Conservation (phyloP, 192 early-diverging fungal species). For the Chytriomyces confervae region DNA sequence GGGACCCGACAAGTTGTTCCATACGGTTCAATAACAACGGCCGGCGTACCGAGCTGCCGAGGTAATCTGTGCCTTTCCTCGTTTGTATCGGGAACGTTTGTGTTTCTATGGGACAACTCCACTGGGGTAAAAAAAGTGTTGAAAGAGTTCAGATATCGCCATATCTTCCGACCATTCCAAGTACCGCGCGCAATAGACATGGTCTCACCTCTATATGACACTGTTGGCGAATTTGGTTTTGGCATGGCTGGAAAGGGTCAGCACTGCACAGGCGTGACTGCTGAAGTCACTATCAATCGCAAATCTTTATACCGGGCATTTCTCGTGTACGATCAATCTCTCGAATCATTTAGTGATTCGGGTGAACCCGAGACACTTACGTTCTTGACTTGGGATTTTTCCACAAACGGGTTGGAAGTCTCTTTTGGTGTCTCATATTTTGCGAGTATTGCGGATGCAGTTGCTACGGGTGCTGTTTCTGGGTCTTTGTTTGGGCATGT, state of each 20-base stretch:
- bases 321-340: slow-evolving; percentile 31
- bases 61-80: slow-evolving; percentile 33
- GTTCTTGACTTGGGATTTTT: slow-evolving; percentile 48
- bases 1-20: slow-evolving; percentile 32
- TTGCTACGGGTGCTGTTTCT: slow-evolving; percentile 4
- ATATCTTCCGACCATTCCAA: slow-evolving; percentile 30
- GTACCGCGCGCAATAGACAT: slow-evolving; percentile 15
- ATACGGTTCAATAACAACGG: slow-evolving; percentile 8
- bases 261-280: slow-evolving; percentile 33
- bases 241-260: neutral
- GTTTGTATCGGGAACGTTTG: slow-evolving; percentile 32
- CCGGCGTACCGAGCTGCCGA: neutral
- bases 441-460: neutral
- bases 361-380: slow-evolving; percentile 7
- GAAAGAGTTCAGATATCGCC: slow-evolving; percentile 29
- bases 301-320: slow-evolving; percentile 40
- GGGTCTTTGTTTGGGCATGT: slow-evolving; percentile 8
- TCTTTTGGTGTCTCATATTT: slow-evolving; percentile 38
- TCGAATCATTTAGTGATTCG: slow-evolving; percentile 1
- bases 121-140: slow-evolving; percentile 29
- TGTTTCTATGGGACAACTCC: slow-evolving; percentile 40
- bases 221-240: slow-evolving; percentile 26
- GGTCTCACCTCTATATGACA: neutral
- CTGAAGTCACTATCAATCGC: slow-evolving; percentile 42
- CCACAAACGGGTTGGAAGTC: slow-evolving; percentile 46